Base-by-base conservation (phyloP, 768 basidiomycete species). In the Ramaria rubella region DNA sequence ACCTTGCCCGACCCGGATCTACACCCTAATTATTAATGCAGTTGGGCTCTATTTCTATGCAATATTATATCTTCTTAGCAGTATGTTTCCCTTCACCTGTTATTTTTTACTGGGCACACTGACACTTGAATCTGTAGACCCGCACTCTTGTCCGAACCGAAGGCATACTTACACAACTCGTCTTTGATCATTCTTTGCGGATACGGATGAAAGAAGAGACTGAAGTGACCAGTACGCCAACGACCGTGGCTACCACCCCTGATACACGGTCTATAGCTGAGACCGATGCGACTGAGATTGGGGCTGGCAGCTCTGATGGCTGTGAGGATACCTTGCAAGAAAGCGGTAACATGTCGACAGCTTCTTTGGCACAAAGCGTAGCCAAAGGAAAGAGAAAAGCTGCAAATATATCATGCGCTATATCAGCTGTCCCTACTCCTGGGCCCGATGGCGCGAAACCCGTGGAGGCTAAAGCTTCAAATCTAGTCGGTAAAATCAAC, bases 401-500 rank as follows among this genome's bases (percentile, higher is more conserved):
- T 27, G 31, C 50, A 17, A 17, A 45, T 30, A 45, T 55, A n/a
- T 45, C 57, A 6, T 43, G 46, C 30, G 48, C 34, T n/a, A 34
- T 27, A 33, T 43, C 61, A 6, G 24, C 31, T 17, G 38, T 33
- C 33, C 42, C 48, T 26, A 21, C 19, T 29, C 44, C 42, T 21
- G 33, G 14, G 31, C 21, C 29, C 33, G 31, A 44, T 29, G 12
- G 19, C 34, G n/a, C 33, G 55, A 49, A 61, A 59, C 57, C 60
- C 59, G 52, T 57, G 62, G 60, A 67, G 49, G 58, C 64, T 36
- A 70, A 69, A 45, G 65, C 69, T 11, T 70, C 69, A 8, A 83
- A 85, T 63, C 68, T 87, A 19, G 78, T 82, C 34, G 88, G 90
- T 9, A 86, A 81, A 65, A 83, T 91, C 65, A 90, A 86, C 66